Conservation (phyloP, 1,284 basidiomycete genomes). For the Nidula niveotomentosa region DNA sequence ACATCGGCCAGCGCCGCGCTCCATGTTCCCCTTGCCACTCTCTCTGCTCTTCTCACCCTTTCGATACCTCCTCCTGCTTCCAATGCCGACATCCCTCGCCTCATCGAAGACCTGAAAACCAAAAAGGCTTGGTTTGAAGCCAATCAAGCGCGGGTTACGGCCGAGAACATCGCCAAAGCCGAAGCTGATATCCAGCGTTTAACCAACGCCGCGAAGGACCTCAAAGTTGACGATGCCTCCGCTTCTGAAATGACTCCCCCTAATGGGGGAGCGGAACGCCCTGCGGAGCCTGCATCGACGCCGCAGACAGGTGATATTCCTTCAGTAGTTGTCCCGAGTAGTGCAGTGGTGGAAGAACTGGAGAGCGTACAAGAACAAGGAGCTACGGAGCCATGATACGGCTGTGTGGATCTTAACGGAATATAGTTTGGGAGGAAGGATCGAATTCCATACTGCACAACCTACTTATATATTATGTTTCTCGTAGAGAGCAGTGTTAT, state of each 20-base stretch:
- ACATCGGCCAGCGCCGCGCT: slow-evolving; percentile 46
- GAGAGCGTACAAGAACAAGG: slow-evolving; percentile 43
- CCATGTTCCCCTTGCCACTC: slow-evolving; percentile 84
- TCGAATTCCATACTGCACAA: background rate
- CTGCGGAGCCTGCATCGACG: slow-evolving; percentile 47
- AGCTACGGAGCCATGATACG: slow-evolving; percentile 10
- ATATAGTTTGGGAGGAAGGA: background rate
- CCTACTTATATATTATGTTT: background rate
- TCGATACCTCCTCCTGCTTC: slow-evolving; percentile 91
- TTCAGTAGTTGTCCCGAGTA: slow-evolving; percentile 31
- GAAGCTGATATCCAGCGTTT: slow-evolving; percentile 80
- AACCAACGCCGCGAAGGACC: slow-evolving; percentile 42
- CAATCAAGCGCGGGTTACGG: slow-evolving; percentile 68
- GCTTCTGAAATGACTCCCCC: slow-evolving; percentile 32
- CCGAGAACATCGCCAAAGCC: slow-evolving; percentile 76
- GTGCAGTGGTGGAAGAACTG: slow-evolving; percentile 47
- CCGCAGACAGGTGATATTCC: slow-evolving; percentile 31
- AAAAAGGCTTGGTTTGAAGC: slow-evolving; percentile 96
- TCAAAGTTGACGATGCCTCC: slow-evolving; percentile 39
- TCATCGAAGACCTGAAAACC: slow-evolving; percentile 88
- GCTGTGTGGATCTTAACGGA: background rate
- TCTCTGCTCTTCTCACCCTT: slow-evolving; percentile 85
- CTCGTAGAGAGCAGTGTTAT: background rate
- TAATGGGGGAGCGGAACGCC: slow-evolving; percentile 45
- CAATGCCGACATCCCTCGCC: slow-evolving; percentile 76